phyloP scores from a whole-genome alignment of 2,329 filamentous ascomycete species.

The Phyllosticta citribraziliensis region DNA sequence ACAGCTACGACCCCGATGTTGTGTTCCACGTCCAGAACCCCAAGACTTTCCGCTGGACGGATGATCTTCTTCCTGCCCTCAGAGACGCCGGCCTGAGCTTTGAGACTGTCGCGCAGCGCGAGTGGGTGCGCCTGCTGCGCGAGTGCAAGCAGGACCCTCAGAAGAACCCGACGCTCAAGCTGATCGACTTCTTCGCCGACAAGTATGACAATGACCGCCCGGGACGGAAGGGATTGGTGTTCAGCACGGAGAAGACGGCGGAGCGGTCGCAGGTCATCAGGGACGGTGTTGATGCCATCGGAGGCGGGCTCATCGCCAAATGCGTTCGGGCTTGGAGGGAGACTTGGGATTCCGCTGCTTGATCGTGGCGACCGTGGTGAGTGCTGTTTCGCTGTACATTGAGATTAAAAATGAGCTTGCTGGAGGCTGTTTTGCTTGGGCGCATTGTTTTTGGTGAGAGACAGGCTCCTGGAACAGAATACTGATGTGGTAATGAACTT shows the following conservation, averaged over 20 bases:
- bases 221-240: constrained; percentile 27
- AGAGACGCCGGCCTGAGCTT: constrained; percentile 29
- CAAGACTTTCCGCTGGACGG: constrained; percentile 40
- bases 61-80: constrained; percentile 44
- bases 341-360: neutral
- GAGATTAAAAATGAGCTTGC: no score
- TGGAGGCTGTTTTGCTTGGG: no score
- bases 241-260: constrained; percentile 7
- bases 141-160: constrained; percentile 36
- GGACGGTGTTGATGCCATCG: constrained; percentile 9
- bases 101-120: constrained; percentile 15
- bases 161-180: constrained; percentile 38
- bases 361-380: neutral
- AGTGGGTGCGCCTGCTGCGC: constrained; percentile 20
- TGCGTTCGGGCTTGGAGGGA: constrained; percentile 5
- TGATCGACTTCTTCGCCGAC: constrained; percentile 43
- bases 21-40: constrained; percentile 45
- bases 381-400: no score
- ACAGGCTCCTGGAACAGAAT: no score
- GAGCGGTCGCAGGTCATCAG: neutral
- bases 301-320: constrained; percentile 4
- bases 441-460: no score
- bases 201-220: constrained; percentile 36
- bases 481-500: no score
- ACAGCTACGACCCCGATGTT: neutral